Conservation (phyloP, 2,329 filamentous ascomycete genomes). For the Dothistroma pini region DNA sequence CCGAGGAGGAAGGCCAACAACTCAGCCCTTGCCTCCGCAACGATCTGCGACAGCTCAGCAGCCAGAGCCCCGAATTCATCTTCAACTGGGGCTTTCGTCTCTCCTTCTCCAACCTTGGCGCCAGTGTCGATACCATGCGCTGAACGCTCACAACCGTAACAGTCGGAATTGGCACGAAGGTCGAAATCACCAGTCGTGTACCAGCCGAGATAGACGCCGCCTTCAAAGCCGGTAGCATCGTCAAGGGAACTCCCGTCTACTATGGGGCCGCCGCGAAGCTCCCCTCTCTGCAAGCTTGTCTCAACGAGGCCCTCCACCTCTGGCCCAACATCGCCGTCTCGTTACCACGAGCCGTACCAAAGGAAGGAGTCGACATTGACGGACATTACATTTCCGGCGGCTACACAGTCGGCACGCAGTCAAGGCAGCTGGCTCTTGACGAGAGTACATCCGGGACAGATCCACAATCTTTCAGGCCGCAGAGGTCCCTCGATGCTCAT, state of each 20-base stretch:
- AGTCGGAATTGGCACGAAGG: conserved; percentile 4
- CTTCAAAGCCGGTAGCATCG: background rate
- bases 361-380: conserved; percentile 21
- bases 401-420: conserved; percentile 22
- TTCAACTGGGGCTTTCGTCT: conserved; percentile 9
- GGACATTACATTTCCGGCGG: conserved; percentile 27
- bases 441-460: conserved; percentile 1
- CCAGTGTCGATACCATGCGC: conserved; percentile 12
- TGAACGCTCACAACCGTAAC: conserved; percentile 10
- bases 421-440: conserved; percentile 2
- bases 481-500: conserved; percentile 1
- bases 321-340: conserved; percentile 16
- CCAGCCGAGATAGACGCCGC: conserved; percentile 4
- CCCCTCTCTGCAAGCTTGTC: conserved; percentile 10
- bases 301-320: conserved; percentile 11
- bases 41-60: background rate
- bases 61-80: conserved; percentile 3
- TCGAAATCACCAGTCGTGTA: background rate
- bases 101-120: conserved; percentile 5
- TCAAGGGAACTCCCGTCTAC: conserved; percentile 2
- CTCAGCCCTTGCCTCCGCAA: conserved; percentile 2
- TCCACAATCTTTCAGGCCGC: conserved; percentile 1
- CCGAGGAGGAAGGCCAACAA: background rate
- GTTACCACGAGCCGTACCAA: conserved; percentile 27
- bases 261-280: conserved; percentile 4